A percentile compares a stretch with the other conserved stretches of the same genome.
Evolutionary conservation across 2,329 filamentous ascomycete genomes (phyloP).

Genomic region (Gliomastix tumulicola): DNA sequence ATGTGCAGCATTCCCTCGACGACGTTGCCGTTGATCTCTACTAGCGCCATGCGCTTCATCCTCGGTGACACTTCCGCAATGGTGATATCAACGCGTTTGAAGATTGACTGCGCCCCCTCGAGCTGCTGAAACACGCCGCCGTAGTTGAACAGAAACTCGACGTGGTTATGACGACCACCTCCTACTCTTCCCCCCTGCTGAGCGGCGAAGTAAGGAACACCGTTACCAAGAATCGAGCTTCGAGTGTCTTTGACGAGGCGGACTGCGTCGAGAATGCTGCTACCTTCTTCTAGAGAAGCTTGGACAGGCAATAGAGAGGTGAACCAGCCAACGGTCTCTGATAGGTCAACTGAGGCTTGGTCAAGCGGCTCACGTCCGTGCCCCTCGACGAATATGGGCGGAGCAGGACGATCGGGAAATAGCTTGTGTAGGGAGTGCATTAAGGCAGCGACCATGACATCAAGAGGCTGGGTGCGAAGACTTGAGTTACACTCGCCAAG

Average conservation of each 20-base stretch:
- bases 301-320: conserved; percentile 23
- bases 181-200: no score
- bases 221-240: conserved; percentile 23
- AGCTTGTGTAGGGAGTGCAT: conserved; percentile 15
- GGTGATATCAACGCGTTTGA: conserved; percentile 16
- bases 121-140: conserved; percentile 22
- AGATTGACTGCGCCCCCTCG: conserved; percentile 14
- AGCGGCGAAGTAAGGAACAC: conserved; percentile 27
- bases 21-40: conserved; percentile 4
- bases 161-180: conserved; percentile 16
- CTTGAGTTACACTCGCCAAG: conserved; percentile 12
- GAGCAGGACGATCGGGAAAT: conserved; percentile 17
- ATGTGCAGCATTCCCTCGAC: conserved; percentile 1
- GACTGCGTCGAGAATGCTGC: conserved; percentile 6
- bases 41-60: conserved; percentile 4
- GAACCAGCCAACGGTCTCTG: conserved; percentile 30
- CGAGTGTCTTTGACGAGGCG: conserved; percentile 9
- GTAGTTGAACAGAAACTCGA: conserved; percentile 44
- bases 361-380: conserved; percentile 26
- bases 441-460: conserved; percentile 23
- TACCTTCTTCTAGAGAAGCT: conserved; percentile 4
- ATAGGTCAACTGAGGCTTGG: conserved; percentile 19
- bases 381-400: conserved; percentile 22
- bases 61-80: conserved; percentile 7
- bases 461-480: conserved; percentile 21